phyloP scores from a whole-genome alignment of 345 rosid species.

The Pistacia atlantica region DNA sequence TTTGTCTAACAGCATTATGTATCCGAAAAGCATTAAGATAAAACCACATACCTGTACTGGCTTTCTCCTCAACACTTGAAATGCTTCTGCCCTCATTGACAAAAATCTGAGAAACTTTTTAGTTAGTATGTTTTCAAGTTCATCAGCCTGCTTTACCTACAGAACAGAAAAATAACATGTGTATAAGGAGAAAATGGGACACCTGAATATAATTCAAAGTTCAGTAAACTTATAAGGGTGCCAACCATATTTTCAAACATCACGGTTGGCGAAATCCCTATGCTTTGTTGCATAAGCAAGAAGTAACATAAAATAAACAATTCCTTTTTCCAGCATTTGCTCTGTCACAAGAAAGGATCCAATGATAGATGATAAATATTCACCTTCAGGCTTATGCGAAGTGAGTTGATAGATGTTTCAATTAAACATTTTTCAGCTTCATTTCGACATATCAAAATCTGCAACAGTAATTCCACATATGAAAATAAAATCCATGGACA shows the following conservation, averaged over 20 bases:
- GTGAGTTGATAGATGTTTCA: conserved; percentile 94
- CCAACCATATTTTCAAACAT: background rate
- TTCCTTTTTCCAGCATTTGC: background rate
- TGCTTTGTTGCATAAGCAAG: conserved; percentile 4
- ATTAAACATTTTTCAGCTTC: conserved; percentile 97
- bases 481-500: background rate
- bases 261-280: background rate
- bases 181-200: conserved; percentile 11
- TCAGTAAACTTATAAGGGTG: background rate
- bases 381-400: conserved; percentile 96
- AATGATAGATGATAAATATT: conserved; percentile 14
- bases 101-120: conserved; percentile 92
- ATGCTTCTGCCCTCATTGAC: conserved; percentile 99
- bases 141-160: conserved; percentile 96
- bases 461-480: conserved; percentile 20
- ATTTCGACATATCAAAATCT: conserved; percentile 93
- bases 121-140: conserved; percentile 90
- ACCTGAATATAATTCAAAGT: background rate
- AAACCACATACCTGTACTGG: conserved; percentile 73
- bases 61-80: conserved; percentile 93
- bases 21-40: conserved; percentile 2
- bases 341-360: background rate
- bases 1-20: conserved; percentile 16
- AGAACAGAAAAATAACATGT: conserved; percentile 12
- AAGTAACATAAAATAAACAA: background rate